These are phyloP conservation scores for Aquilaria sinensis DNA, from an alignment of 345 rosid species.

Conservation along the genomic window DNA sequence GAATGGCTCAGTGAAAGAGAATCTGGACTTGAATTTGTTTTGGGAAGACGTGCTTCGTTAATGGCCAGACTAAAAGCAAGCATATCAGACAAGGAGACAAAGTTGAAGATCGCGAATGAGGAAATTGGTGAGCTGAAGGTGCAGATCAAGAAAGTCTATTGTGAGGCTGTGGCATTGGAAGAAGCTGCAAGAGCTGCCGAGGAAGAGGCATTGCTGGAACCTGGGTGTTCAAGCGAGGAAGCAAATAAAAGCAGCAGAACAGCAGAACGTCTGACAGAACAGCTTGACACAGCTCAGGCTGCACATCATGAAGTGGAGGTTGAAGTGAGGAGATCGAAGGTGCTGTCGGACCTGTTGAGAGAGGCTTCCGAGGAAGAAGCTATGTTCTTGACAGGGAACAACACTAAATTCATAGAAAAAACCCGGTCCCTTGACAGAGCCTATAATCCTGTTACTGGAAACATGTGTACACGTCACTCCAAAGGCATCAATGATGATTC, in stretches of 20 bases:
- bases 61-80: too few species aligned
- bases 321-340: constrained; percentile 19
- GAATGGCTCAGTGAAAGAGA: neutral
- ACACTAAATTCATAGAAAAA: constrained; percentile 57
- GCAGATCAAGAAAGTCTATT: neutral
- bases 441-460: constrained; percentile 33
- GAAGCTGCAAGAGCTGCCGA: constrained; percentile 45
- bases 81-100: constrained; percentile 27
- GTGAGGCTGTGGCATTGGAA: constrained; percentile 30
- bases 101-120: constrained; percentile 37
- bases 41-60: too few species aligned
- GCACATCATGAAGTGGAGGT: constrained; percentile 72
- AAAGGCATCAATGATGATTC: constrained; percentile 24
- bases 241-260: constrained; percentile 36
- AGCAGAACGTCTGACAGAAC: constrained; percentile 23
- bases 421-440: constrained; percentile 46
- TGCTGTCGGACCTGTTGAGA: too few species aligned
- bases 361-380: too few species aligned
- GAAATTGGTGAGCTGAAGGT: constrained; percentile 47
- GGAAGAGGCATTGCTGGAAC: too few species aligned
- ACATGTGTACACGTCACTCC: constrained; percentile 52
- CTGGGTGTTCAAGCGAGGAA: too few species aligned
- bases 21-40: too few species aligned
- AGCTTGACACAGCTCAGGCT: constrained; percentile 69
- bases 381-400: constrained; percentile 38